Percentiles rank a stretch among this genome's conserved stretches.
These are phyloP conservation scores for Zygosaccharomyces kombuchaensis DNA, from an alignment of 805 yeast species.

Conservation along the genomic window DNA sequence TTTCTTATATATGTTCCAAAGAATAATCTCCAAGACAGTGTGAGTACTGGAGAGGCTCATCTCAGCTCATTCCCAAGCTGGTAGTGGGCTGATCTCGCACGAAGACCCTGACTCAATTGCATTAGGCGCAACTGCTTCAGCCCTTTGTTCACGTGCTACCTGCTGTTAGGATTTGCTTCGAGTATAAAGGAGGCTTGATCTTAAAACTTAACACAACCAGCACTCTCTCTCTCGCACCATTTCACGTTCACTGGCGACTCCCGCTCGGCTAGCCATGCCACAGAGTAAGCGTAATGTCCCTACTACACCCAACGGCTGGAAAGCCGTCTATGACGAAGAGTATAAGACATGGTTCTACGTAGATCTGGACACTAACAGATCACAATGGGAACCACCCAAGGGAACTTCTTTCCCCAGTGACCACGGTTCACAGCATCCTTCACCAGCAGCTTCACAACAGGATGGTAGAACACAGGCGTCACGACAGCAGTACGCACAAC, in stretches of 20 bases:
- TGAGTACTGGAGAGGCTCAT: too few species aligned
- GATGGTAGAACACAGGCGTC: slow-evolving; percentile 19
- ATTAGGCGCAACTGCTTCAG: too few species aligned
- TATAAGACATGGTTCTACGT: slow-evolving; percentile 79
- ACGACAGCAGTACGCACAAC: slow-evolving; percentile 20
- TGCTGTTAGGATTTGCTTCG: too few species aligned
- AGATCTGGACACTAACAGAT: slow-evolving; percentile 60
- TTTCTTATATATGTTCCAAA: too few species aligned
- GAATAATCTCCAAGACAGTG: too few species aligned
- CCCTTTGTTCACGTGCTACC: too few species aligned
- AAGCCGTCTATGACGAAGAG: slow-evolving; percentile 65
- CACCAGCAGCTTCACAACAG: slow-evolving; percentile 39
- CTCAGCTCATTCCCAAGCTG: too few species aligned
- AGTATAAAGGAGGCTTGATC: too few species aligned
- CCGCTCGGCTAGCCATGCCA: slow-evolving; percentile 13
- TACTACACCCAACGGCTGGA: slow-evolving; percentile 63
- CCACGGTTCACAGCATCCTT: slow-evolving; percentile 13
- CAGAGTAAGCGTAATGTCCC: slow-evolving; percentile 42
- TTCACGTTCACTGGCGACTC: not conserved
- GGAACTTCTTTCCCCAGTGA: slow-evolving; percentile 45
- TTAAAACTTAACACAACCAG: too few species aligned
- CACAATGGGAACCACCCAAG: slow-evolving; percentile 88
- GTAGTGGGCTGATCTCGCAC: too few species aligned
- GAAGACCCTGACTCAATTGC: too few species aligned
- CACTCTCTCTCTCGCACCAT: too few species aligned